A percentile compares a stretch with the other conserved stretches of the same genome.
Evolutionary conservation across 768 basidiomycete species (phyloP).

Genomic region (Melanogaster broomeanus): DNA sequence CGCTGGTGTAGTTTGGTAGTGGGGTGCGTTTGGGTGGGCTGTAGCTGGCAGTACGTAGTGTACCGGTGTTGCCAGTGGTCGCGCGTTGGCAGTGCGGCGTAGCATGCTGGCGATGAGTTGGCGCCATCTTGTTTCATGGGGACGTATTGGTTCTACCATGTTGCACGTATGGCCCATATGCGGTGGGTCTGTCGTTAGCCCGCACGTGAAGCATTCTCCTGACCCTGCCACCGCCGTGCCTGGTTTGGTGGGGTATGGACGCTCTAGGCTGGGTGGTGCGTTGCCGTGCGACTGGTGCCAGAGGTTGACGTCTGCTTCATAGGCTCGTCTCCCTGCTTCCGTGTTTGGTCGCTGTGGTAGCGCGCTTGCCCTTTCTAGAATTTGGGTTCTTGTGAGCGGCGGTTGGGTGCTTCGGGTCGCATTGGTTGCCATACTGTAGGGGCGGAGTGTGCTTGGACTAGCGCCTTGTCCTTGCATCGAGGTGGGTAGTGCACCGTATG

Average conservation of each 20-base stretch:
- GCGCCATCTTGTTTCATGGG: no score
- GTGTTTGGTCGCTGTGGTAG: background rate
- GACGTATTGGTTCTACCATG: no score
- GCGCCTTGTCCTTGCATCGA: no score
- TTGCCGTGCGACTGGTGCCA: background rate
- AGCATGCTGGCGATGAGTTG: no score
- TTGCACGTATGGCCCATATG: background rate
- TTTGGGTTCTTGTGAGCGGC: background rate
- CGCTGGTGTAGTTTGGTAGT: background rate
- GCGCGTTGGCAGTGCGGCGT: background rate
- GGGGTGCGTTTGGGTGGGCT: background rate
- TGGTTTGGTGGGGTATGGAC: no score
- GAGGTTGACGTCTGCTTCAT: background rate
- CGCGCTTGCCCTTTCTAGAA: background rate
- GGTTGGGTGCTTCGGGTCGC: background rate
- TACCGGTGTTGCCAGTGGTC: background rate
- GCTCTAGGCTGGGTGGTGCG: no score
- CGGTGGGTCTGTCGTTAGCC: background rate
- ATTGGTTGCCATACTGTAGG: no score
- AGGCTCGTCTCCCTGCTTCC: no score
- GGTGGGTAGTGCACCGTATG: no score
- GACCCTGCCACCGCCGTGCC: no score
- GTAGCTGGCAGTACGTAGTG: background rate
- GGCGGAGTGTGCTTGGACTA: no score
- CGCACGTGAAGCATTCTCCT: background rate